Conservation (phyloP, 2,329 filamentous ascomycete species). For the Colletotrichum sp. region DNA sequence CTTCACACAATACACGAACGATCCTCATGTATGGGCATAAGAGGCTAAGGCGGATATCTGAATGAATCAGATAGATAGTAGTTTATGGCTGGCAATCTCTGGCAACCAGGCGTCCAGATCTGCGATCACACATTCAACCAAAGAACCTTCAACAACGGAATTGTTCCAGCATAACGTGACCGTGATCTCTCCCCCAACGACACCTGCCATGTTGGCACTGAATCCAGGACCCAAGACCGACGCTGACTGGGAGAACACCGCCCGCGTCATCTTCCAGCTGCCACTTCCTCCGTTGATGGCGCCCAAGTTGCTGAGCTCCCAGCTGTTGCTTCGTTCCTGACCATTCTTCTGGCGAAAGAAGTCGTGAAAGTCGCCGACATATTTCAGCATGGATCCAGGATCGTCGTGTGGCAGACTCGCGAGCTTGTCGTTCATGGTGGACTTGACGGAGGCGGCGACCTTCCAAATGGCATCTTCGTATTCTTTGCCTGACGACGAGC, state of each 20-base stretch:
- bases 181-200: constrained; percentile 42
- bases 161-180: constrained; percentile 56
- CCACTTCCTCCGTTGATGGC: constrained; percentile 29
- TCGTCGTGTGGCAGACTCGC: constrained; percentile 47
- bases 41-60: neutral
- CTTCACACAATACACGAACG: neutral
- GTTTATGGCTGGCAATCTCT: constrained; percentile 25
- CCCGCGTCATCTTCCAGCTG: constrained; percentile 44
- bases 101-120: constrained; percentile 39
- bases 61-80: neutral
- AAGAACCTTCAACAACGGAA: constrained; percentile 39
- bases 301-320: constrained; percentile 61
- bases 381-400: constrained; percentile 42
- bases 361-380: constrained; percentile 47
- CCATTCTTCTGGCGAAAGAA: constrained; percentile 49
- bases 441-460: constrained; percentile 39
- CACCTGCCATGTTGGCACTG: constrained; percentile 51
- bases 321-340: constrained; percentile 44
- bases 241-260: constrained; percentile 56
- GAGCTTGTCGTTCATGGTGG: constrained; percentile 36
- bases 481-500: constrained; percentile 20
- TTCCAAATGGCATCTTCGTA: constrained; percentile 45
- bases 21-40: neutral
- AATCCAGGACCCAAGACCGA: constrained; percentile 48
- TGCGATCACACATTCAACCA: constrained; percentile 40